These are phyloP conservation scores for Escovopsis sp. DNA, from an alignment of 2,329 filamentous ascomycete genomes.

Conservation along the genomic window DNA sequence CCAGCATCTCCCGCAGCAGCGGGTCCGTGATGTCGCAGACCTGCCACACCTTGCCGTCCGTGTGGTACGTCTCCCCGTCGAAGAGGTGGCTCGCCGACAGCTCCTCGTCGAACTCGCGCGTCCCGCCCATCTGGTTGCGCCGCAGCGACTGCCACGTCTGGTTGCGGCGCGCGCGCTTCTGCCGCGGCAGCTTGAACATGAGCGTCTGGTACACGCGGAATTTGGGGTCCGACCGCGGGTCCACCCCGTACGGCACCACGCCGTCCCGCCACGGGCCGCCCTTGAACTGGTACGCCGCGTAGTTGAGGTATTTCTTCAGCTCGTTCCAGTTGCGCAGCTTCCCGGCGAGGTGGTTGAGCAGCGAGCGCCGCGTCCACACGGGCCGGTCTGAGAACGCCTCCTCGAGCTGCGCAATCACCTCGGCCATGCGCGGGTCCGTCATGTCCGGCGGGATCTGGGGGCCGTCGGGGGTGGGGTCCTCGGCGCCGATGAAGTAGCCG, in stretches of 20 bases:
- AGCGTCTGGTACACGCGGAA: constrained; percentile 80
- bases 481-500: constrained; percentile 41
- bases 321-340: constrained; percentile 36
- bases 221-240: constrained; percentile 62
- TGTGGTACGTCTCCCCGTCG: constrained; percentile 57
- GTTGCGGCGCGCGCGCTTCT: constrained; percentile 29
- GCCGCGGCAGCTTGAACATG: constrained; percentile 59
- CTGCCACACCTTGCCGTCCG: constrained; percentile 86
- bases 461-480: constrained; percentile 45
- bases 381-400: constrained; percentile 57
- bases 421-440: constrained; percentile 44
- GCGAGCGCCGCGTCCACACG: constrained; percentile 71
- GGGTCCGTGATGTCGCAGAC: constrained; percentile 84
- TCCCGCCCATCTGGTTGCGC: constrained; percentile 21
- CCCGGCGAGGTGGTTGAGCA: constrained; percentile 54
- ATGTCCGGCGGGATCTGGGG: constrained; percentile 45
- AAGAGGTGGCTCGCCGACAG: constrained; percentile 55
- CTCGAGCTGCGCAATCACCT: constrained; percentile 48
- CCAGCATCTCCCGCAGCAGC: constrained; percentile 49
- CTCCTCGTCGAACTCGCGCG: constrained; percentile 23
- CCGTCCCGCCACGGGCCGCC: constrained; percentile 86
- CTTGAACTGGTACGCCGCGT: constrained; percentile 82
- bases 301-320: constrained; percentile 63
- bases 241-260: constrained; percentile 70
- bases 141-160: constrained; percentile 35